A percentile compares a stretch with the other conserved stretches of the same genome.
These are phyloP conservation scores for Aspergillus hancockii DNA, from an alignment of 495 filamentous ascomycete genomes.

Conservation along the genomic window DNA sequence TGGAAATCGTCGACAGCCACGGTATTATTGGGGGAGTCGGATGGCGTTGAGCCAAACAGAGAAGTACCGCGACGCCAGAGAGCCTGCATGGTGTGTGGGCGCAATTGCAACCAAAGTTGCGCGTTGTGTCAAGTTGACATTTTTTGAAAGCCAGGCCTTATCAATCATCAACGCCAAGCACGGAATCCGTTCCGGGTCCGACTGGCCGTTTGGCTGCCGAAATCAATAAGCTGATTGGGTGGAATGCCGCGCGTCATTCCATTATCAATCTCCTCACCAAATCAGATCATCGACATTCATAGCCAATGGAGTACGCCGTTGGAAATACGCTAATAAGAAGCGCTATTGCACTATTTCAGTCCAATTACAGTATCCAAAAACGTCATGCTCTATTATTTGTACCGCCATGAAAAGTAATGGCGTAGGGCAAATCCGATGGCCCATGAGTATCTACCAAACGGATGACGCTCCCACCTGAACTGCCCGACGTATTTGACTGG, in stretches of 20 bases:
- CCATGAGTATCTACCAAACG: slow-evolving; percentile 39
- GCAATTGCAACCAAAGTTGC: neutral
- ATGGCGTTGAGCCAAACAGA: slow-evolving; percentile 36
- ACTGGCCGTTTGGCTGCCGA: too few species aligned
- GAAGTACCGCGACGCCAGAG: slow-evolving; percentile 40
- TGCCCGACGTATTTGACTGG: slow-evolving; percentile 38
- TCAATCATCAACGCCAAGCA: slow-evolving; percentile 20
- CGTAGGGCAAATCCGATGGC: slow-evolving; percentile 47
- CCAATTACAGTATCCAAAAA: neutral
- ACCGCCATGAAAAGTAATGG: slow-evolving; percentile 31
- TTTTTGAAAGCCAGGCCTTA: slow-evolving; percentile 16
- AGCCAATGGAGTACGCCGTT: too few species aligned
- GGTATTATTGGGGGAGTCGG: slow-evolving; percentile 24
- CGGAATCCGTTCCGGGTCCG: slow-evolving; percentile 10
- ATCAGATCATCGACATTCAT: neutral
- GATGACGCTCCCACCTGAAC: slow-evolving; percentile 49
- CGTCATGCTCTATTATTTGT: slow-evolving; percentile 13
- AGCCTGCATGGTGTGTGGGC: slow-evolving; percentile 33
- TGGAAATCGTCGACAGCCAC: slow-evolving; percentile 41
- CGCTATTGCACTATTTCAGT: neutral
- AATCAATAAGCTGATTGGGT: too few species aligned
- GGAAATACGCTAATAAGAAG: neutral
- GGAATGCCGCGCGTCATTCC: too few species aligned
- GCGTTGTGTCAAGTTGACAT: neutral
- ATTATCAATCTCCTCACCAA: neutral